These are phyloP conservation scores for Nematocida displodere DNA, from an alignment of 371 early-diverging fungal species.

Conservation along the genomic window DNA sequence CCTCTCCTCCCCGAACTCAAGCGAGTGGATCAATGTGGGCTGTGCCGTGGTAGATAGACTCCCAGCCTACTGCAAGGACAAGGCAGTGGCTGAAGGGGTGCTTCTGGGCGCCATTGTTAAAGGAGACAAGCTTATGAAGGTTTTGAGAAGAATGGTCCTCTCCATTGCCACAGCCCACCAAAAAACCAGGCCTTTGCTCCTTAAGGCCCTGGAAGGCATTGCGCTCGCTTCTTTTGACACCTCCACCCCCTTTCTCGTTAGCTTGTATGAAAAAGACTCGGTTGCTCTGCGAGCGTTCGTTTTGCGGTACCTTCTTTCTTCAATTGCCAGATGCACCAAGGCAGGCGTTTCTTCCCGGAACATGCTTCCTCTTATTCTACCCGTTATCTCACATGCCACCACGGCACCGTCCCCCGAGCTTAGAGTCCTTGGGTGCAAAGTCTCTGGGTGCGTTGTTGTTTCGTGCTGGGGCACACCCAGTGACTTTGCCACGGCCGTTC, in stretches of 20 bases:
- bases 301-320: too few species aligned
- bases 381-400: neutral
- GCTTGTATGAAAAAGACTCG: too few species aligned
- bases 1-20: neutral
- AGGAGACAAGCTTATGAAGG: too few species aligned
- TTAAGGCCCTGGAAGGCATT: too few species aligned
- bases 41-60: neutral
- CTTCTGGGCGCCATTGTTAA: neutral
- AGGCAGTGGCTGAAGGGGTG: neutral
- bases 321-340: too few species aligned
- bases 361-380: neutral
- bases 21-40: neutral
- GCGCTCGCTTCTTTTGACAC: too few species aligned
- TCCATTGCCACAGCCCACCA: too few species aligned
- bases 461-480: neutral
- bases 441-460: neutral
- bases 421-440: neutral
- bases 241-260: too few species aligned
- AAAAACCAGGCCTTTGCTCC: too few species aligned
- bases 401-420: neutral
- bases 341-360: neutral
- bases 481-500: constrained; percentile 5
- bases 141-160: too few species aligned
- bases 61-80: neutral
- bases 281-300: too few species aligned